These are phyloP conservation scores for Mucor racemosus DNA, from an alignment of 371 early-diverging fungal species.

Conservation along the genomic window DNA sequence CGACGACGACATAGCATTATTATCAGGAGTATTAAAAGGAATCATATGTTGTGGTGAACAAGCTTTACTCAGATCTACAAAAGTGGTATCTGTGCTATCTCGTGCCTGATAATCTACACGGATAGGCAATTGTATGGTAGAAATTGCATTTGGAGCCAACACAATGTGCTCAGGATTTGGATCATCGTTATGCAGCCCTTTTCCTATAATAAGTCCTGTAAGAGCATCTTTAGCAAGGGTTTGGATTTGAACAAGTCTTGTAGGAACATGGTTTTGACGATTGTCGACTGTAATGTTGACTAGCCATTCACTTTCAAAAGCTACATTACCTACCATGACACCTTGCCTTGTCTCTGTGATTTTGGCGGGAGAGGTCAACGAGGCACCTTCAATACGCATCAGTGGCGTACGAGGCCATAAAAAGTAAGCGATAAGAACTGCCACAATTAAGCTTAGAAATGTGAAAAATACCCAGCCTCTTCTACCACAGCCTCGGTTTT, in stretches of 20 bases:
- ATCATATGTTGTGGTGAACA: slow-evolving; percentile 34
- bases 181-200: slow-evolving; percentile 32
- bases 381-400: slow-evolving; percentile 54
- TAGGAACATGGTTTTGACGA: slow-evolving; percentile 47
- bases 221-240: slow-evolving; percentile 46
- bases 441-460: slow-evolving; percentile 36
- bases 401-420: slow-evolving; percentile 52
- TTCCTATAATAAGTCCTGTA: slow-evolving; percentile 47
- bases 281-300: slow-evolving; percentile 51
- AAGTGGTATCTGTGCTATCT: slow-evolving; percentile 46
- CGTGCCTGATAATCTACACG: slow-evolving; percentile 47
- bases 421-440: slow-evolving; percentile 28
- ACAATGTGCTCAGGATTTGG: slow-evolving; percentile 25
- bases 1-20: not conserved
- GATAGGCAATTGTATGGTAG: slow-evolving; percentile 43
- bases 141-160: slow-evolving; percentile 36
- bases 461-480: slow-evolving; percentile 43
- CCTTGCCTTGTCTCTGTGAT: slow-evolving; percentile 45
- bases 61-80: slow-evolving; percentile 35
- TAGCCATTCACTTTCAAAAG: slow-evolving; percentile 52
- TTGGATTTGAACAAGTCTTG: slow-evolving; percentile 33
- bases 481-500: slow-evolving; percentile 31
- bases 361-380: slow-evolving; percentile 36
- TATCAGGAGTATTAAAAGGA: slow-evolving; percentile 13
- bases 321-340: slow-evolving; percentile 46